Conservation (phyloP, 2,329 filamentous ascomycete species). For the Arthrobotrys sinensis region DNA sequence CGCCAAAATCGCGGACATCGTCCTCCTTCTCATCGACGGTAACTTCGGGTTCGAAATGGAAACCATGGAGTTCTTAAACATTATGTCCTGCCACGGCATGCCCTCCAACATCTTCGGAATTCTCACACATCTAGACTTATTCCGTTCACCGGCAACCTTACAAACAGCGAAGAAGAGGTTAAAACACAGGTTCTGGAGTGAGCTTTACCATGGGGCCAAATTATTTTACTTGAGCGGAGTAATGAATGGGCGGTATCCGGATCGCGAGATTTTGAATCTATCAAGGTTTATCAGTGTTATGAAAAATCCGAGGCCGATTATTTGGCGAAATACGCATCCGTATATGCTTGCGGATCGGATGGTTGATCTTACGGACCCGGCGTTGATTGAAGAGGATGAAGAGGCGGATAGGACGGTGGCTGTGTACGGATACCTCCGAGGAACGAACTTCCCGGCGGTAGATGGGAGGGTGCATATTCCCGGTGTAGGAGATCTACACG, state of each 20-base stretch:
- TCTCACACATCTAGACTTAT: slow-evolving; percentile 94
- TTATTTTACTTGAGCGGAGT: slow-evolving; percentile 97
- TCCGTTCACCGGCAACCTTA: slow-evolving; percentile 91
- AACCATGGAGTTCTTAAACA: slow-evolving; percentile 99
- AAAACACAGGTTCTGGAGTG: slow-evolving; percentile 96
- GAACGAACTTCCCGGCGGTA: slow-evolving; percentile 90
- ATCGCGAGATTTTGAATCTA: slow-evolving; percentile 95
- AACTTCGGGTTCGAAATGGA: slow-evolving; percentile 99
- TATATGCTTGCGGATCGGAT: slow-evolving; percentile 95
- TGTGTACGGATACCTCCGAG: slow-evolving; percentile 91
- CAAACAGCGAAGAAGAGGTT: slow-evolving; percentile 95
- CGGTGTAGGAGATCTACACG: slow-evolving; percentile 88
- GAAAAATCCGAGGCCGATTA: slow-evolving; percentile 96
- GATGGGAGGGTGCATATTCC: slow-evolving; percentile 92
- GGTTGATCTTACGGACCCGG: slow-evolving; percentile 93
- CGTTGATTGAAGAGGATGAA: slow-evolving; percentile 86
- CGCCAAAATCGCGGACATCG: slow-evolving; percentile 96
- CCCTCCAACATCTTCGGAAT: slow-evolving; percentile 98
- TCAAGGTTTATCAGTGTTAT: slow-evolving; percentile 96
- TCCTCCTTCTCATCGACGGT: slow-evolving; percentile 97
- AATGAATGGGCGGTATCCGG: slow-evolving; percentile 95
- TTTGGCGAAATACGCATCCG: slow-evolving; percentile 97
- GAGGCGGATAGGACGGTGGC: slow-evolving; percentile 93
- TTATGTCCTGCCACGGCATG: slow-evolving; percentile 95
- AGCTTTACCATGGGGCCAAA: slow-evolving; percentile 96